Base-by-base conservation (phyloP, 2,329 filamentous ascomycete species). In the Neophaeococcomyces mojaviensis region DNA sequence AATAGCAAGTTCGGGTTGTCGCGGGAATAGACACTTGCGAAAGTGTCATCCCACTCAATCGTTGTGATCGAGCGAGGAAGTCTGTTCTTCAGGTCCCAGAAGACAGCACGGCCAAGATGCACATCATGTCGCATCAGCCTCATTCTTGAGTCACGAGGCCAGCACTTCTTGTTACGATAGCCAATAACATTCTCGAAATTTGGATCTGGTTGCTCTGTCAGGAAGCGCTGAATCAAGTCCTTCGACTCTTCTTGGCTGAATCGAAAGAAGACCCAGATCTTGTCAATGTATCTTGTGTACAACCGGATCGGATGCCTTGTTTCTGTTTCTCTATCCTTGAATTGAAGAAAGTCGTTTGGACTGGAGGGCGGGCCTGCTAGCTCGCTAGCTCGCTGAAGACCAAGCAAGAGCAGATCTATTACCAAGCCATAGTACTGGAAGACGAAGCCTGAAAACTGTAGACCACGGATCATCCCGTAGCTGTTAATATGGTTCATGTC, bases 401-500 rank as follows among this genome's bases (percentile, higher is more conserved):
- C 92, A 22, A 98, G 81, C 18, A 98, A 76, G 31, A 98, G 73
- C 37, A 98, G 76, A 68, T 98, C 92, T 44, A 98, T 81, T 49
- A 98, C 90, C 50, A 98, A 74, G 38, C 94, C 92, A 58, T 98
- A 98, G 74, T 89, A 98, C 63, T 98, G 92, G 77, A 98, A 98
- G 18, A 98, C 92, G 53, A 98, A 98, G 0, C 88, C 92, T 1
- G 92, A 96, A 69, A 98, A 98, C 56, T 98, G 94, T 13, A 98
- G 76, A 57, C 94, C 92, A 59, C 92, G 88, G 59, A 98, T 96
- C 84, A 98, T 86, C 57, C 92, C 92, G 62, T 97, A 98, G 62
- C 88, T 94, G 69, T 98, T 98, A 62, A 94, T 92, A 61, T 98
- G 92, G 62, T 96, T 97, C 92, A 98, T 98, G 59, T 98, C 92